Base-by-base conservation (phyloP, 1,139 yeast genomes). In the Pichia sp. region DNA sequence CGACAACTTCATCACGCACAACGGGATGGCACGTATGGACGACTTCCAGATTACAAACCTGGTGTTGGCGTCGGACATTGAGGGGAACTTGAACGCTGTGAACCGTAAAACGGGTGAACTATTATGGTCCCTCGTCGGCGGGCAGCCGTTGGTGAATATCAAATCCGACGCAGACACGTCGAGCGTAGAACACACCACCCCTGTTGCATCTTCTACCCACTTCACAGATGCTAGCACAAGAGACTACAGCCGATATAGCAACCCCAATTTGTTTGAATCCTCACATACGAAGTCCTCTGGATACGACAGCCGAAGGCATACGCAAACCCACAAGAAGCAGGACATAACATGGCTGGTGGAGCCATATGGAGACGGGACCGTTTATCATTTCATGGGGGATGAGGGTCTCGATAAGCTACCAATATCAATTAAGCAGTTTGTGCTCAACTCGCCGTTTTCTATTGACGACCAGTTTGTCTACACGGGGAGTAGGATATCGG, bases 391-490 rank as follows among this genome's bases (percentile, higher is more conserved):
- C 70, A 84, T 90, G n/a, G 85, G 85, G 10, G 81, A 79, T 45
- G 75, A 72, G 43, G 98, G 98, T 0, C 72, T 93, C 45, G 89
- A 87, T 65, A 85, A 82, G 67, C 75, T 93, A 7, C 97, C 98
- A 0, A 81, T 95, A 0, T 79, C 90, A 19, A 88, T 95, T 43
- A 82, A 83, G 61, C 87, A 87, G 60, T 74, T 93, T 59, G 92
- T 93, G 0, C 70, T 82, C 60, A 87, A 88, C 62, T 87, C 97
- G 3, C 99, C 99, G 0, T 85, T 87, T 67, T 82, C 87, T 4
- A 69, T 86, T 23, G 95, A 90, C 19, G 97, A 90, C 64, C 95
- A 90, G 67, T 90, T 88, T 64, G 81, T 90, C 4, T 93, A 90
- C 69, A 92, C 97, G 0, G 99, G 99, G 1, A 78, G 85, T 5